Evolutionary conservation across 169 alveolate species (phyloP).

Genomic region (Perkinsus marinus): DNA sequence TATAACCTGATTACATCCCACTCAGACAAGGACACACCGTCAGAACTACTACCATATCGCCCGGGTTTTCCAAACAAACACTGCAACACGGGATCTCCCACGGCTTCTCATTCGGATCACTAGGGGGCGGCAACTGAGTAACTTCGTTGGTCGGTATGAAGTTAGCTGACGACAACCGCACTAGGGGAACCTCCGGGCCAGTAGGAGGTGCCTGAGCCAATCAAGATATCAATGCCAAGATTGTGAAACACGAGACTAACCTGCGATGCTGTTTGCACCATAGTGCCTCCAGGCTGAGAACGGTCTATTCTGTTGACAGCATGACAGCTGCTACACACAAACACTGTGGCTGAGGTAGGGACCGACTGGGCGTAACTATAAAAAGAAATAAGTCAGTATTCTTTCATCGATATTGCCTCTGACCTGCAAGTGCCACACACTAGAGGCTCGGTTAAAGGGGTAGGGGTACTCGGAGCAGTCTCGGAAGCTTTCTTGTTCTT

Average conservation of each 20-base stretch:
- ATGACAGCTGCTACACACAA: neutral
- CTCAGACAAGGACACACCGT: neutral
- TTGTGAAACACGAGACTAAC: neutral
- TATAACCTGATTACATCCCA: neutral
- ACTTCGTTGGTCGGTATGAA: neutral
- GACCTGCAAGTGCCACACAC: neutral
- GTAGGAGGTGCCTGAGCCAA: neutral
- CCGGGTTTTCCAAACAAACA: neutral
- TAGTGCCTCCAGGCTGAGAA: neutral
- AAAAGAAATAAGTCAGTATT: neutral
- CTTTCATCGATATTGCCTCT: neutral
- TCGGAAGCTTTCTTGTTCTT: neutral
- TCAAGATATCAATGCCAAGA: neutral
- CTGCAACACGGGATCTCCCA: neutral
- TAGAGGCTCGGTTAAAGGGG: neutral
- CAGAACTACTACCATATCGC: neutral
- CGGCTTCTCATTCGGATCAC: neutral
- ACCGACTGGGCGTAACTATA: neutral
- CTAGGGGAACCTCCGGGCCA: neutral
- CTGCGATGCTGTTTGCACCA: neutral
- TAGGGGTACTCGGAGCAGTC: neutral
- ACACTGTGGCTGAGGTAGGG: neutral
- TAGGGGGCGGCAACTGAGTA: neutral
- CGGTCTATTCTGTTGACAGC: neutral
- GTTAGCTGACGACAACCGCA: neutral